Percentiles rank a stretch among this genome's conserved stretches.
Conservation (phyloP, 768 basidiomycete species). For the Mrakia hoshinonis region DNA sequence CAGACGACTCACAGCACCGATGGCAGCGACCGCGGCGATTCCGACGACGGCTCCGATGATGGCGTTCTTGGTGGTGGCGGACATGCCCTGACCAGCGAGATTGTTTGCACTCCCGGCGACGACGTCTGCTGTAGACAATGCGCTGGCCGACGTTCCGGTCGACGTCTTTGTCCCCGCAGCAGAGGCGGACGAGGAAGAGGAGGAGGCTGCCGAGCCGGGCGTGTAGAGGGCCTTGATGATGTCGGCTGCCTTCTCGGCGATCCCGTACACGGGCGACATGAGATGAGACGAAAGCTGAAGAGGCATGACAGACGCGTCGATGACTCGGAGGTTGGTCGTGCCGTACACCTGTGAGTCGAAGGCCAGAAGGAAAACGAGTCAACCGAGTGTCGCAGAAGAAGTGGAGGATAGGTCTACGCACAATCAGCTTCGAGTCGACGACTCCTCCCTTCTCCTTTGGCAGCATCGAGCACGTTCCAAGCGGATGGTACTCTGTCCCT, state of each 20-base stretch:
- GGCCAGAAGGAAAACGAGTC: not conserved
- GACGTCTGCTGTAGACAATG: not conserved
- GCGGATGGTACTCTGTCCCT: constrained; percentile 25
- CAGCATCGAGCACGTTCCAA: constrained; percentile 52
- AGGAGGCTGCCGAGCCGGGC: not conserved
- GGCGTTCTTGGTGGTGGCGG: not conserved
- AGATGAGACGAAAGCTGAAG: constrained; percentile 38
- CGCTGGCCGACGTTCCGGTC: not conserved
- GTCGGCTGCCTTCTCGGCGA: constrained; percentile 49
- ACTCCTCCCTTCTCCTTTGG: constrained; percentile 52
- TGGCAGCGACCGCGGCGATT: not conserved
- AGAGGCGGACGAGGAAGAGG: not conserved
- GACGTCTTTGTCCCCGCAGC: not conserved
- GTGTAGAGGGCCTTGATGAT: constrained; percentile 41
- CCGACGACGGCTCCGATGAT: constrained; percentile 14
- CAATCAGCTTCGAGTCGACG: constrained; percentile 49
- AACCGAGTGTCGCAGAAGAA: not conserved
- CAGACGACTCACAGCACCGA: constrained; percentile 11
- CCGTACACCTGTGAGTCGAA: constrained; percentile 27
- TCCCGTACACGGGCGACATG: constrained; percentile 40
- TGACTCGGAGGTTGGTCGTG: constrained; percentile 45
- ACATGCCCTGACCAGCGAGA: not conserved
- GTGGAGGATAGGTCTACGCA: no score
- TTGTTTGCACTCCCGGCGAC: not conserved
- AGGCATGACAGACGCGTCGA: constrained; percentile 50